Evolutionary conservation across 805 yeast genomes (phyloP), one percentile per base, ranked within the genome.

Genomic region (Wickerhamomyces ciferrii): DNA sequence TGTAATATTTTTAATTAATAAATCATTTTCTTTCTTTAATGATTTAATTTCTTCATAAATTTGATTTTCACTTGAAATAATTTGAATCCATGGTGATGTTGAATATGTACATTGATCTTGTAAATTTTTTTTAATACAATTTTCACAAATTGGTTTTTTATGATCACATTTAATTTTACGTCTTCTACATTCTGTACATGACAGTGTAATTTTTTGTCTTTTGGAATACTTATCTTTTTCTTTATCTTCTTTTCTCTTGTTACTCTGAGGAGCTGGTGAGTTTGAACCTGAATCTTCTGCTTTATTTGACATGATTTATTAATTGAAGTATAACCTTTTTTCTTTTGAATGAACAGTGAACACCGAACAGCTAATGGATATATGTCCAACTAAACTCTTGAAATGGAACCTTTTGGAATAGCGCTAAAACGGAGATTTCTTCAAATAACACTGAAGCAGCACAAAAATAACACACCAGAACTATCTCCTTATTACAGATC

Each of bases 121-220:
- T 15, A 50, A 43, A 6, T 48, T 48, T 31, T 48, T 43, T 41
- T 51, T 54, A 9, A 46, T 14, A 45, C 58, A 54, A 42, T 53
- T 54, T 11, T 34, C 38, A 38, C 58, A 54, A 11, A 48, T 32
- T 2, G 58, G 58, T 35, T 51, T 54, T 7, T 44, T 48, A 23
- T 51, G 55, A 44, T 53, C 58, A 48, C 58, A 54, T 27, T 54
- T 54, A 44, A 54, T 51, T 42, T 54, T 54, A 20, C 58, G 50
- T 15, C 56, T 50, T 13, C 56, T 53, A 25, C 58, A 54, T 42
- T 49, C 53, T 15, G 51, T 47, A 31, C 58, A 54, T 2, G 52
- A 43, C 5, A 52, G 41, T 1, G 52, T 52, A 35, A 54, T 52
- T 45, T 52, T 54, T 41, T 50, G 55, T 18, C 58, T 46, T 44